A percentile compares a stretch with the other conserved stretches of the same genome.
Conservation (phyloP, 495 filamentous ascomycete genomes). For the Talaromyces stipitatus region DNA sequence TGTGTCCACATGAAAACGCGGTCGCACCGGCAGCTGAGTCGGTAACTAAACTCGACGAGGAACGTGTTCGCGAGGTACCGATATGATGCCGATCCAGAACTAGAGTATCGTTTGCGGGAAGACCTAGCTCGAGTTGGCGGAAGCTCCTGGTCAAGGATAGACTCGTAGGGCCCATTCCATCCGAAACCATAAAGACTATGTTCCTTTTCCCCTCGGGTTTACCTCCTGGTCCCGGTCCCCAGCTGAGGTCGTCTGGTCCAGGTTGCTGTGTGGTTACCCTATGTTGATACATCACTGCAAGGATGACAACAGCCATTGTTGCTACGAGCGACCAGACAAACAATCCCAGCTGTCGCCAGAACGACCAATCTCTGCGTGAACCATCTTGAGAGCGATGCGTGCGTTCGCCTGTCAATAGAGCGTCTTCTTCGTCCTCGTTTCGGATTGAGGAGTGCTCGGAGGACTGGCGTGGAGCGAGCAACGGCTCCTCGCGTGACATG, state of each 20-base stretch:
- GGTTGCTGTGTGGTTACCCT: conserved; percentile 31
- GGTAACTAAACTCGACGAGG: conserved; percentile 72
- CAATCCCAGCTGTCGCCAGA: conserved; percentile 64
- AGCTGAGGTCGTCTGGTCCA: conserved; percentile 15
- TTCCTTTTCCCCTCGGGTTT: conserved; percentile 74
- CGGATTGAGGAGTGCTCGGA: conserved; percentile 39
- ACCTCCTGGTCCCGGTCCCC: conserved; percentile 35
- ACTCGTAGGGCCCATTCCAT: conserved; percentile 95
- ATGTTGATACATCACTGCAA: conserved; percentile 69
- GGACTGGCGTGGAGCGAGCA: conserved; percentile 34
- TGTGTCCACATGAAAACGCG: conserved; percentile 83
- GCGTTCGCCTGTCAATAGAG: conserved; percentile 53
- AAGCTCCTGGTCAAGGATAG: conserved; percentile 78
- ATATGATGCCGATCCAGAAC: conserved; percentile 80
- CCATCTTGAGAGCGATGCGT: conserved; percentile 22
- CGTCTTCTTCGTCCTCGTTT: conserved; percentile 54
- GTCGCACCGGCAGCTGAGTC: conserved; percentile 95
- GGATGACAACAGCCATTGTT: conserved; percentile 65
- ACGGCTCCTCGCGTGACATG: conserved; percentile 40
- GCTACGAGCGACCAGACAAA: conserved; percentile 88
- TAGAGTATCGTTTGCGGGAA: conserved; percentile 64
- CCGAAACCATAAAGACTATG: conserved; percentile 96
- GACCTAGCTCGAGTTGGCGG: conserved; percentile 58
- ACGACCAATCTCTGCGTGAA: conserved; percentile 31
- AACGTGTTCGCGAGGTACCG: conserved; percentile 81